Evolutionary conservation across 2,329 filamentous ascomycete species (phyloP).

Genomic region (Coleophoma crateriformis): DNA sequence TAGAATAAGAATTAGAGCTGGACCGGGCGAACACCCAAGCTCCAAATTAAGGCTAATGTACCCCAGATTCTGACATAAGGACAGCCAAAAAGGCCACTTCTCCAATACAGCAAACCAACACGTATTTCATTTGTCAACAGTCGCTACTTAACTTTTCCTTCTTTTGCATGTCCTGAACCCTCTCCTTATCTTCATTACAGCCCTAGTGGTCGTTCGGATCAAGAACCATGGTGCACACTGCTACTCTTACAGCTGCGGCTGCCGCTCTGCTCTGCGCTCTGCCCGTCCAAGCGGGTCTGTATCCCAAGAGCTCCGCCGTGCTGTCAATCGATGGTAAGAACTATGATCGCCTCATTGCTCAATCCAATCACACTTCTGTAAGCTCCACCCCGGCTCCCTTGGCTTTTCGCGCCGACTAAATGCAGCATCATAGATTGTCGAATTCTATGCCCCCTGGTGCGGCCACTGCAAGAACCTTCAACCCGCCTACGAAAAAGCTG

Average conservation of each 20-base stretch:
- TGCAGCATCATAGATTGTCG: conserved; percentile 45
- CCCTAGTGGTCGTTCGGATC: conserved; percentile 11
- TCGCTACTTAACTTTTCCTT: neutral
- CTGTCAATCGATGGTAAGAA: conserved; percentile 73
- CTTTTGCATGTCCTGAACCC: conserved; percentile 13
- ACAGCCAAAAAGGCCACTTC: conserved; percentile 17
- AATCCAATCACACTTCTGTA: conserved; percentile 90
- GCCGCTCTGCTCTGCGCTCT: conserved; percentile 61
- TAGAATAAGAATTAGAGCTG: too few species aligned
- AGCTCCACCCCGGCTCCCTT: conserved; percentile 24
- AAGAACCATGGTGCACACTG: conserved; percentile 45
- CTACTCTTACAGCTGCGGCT: conserved; percentile 46
- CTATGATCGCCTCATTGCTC: conserved; percentile 77
- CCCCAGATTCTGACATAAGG: conserved; percentile 13
- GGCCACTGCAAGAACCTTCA: conserved; percentile 96
- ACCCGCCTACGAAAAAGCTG: conserved; percentile 91
- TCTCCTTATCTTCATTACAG: conserved; percentile 15
- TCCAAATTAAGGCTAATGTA: neutral
- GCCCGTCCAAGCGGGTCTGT: conserved; percentile 65
- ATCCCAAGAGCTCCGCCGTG: conserved; percentile 82
- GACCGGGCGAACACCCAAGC: too few species aligned
- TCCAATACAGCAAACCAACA: conserved; percentile 11
- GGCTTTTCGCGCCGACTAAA: conserved; percentile 8
- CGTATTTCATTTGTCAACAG: conserved; percentile 9
- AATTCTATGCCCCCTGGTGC: conserved; percentile 98